Base-by-base conservation (phyloP, 164 flowering plant genomes). In the Buxus sempervirens region DNA sequence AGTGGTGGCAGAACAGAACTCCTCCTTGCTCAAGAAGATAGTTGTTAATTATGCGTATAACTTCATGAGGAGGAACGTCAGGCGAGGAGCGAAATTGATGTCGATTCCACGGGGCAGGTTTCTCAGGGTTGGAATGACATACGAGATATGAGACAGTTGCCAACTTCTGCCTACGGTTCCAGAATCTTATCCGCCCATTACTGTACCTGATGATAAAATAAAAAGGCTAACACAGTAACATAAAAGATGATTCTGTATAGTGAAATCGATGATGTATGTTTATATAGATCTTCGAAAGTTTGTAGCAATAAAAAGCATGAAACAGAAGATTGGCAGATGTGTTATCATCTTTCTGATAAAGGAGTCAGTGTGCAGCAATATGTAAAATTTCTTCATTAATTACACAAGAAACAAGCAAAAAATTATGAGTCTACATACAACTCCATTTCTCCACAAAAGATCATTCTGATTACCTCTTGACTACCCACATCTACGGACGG, bases 121-220 rank as follows among this genome's bases (percentile, higher is more conserved):
- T 63, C 85, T 91, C 27, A 77, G 79, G 72, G 97, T 91, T 57
- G 97, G 97, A 60, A 87, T 89, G 93, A 82, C 87, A 16, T 89
- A 86, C 42, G 95, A 91, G 73, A 75, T 88, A 62, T 80, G 65
- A 70, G 63, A 9, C 14, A 58, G 49, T 5, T 24, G 7, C 38
- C 51, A 45, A 5, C 14, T 45, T 45, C 51, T 15, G 18, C 5
- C 51, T 15, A 45, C 12, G 51, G 51, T 15, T 45, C 51, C 51
- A 45, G 51, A 45, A 4, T 45, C 51, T 4, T 45, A 45, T 10
- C 51, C 12, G 51, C 18, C 5, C 38, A 5, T 1, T 10, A 45
- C 51, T n/a, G n/a, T n/a, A 45, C 5, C 18, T 4, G 51, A 45
- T 15, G 51, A 45, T 45, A 15, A 10, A 45, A 45, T 45, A 45